Evolutionary conservation across 169 alveolate genomes (phyloP).

Genomic region (Eimeria zaria): DNA sequence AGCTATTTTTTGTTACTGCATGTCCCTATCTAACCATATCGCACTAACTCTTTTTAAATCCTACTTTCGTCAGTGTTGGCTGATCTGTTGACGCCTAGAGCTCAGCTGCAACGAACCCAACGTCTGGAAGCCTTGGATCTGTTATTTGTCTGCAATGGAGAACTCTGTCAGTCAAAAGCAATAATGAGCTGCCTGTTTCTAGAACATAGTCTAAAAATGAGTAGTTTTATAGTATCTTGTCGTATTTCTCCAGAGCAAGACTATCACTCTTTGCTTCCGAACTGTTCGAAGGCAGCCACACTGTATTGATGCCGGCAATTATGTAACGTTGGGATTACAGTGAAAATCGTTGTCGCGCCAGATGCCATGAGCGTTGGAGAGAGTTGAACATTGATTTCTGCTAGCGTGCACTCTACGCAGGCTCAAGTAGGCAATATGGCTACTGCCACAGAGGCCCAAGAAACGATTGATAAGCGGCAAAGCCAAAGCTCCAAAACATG

Average conservation of each 20-base stretch:
- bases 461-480: neutral
- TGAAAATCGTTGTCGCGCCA: neutral
- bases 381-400: neutral
- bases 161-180: neutral
- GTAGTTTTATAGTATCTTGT: neutral
- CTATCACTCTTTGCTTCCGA: neutral
- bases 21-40: neutral
- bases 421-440: neutral
- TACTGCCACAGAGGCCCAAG: slow-evolving; percentile 18
- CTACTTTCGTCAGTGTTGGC: neutral
- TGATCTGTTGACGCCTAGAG: neutral
- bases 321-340: neutral
- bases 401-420: neutral
- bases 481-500: slow-evolving; percentile 13
- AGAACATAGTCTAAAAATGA: neutral
- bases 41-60: neutral
- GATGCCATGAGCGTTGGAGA: neutral
- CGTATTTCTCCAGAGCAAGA: too few species aligned
- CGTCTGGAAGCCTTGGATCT: neutral
- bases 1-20: neutral
- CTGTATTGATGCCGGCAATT: neutral
- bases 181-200: neutral
- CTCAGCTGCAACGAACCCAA: neutral
- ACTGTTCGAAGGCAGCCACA: neutral
- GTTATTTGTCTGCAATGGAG: neutral